Conservation (phyloP, 2,329 filamentous ascomycete species). For the Corynespora cassiicola region DNA sequence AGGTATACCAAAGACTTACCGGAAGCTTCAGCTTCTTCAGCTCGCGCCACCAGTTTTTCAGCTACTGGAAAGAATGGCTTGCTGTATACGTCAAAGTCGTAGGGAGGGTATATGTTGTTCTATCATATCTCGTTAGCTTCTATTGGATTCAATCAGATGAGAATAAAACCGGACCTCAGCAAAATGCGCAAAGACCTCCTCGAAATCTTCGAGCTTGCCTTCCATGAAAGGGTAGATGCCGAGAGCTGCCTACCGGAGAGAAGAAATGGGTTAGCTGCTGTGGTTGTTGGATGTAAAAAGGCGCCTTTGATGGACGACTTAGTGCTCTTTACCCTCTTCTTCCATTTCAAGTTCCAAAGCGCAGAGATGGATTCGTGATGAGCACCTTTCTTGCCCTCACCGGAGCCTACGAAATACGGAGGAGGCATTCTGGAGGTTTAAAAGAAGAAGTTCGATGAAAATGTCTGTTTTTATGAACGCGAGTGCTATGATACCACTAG, state of each 20-base stretch:
- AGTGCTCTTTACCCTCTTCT: conserved; percentile 59
- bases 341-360: conserved; percentile 75
- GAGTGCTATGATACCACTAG: too few species aligned
- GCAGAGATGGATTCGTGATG: conserved; percentile 50
- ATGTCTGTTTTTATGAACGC: conserved; percentile 2
- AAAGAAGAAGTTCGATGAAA: conserved; percentile 2
- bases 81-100: conserved; percentile 66
- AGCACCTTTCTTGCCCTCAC: conserved; percentile 37
- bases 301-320: conserved; percentile 1
- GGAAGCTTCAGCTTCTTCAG: conserved; percentile 54
- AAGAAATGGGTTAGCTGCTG: conserved; percentile 48
- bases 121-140: conserved; percentile 26
- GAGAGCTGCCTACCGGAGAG: conserved; percentile 43
- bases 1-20: too few species aligned
- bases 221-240: conserved; percentile 75
- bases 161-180: conserved; percentile 54
- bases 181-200: conserved; percentile 67
- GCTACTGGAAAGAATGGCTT: conserved; percentile 64
- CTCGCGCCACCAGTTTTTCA: conserved; percentile 59
- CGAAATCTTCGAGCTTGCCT: conserved; percentile 69
- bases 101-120: conserved; percentile 67
- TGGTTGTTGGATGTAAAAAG: neutral
- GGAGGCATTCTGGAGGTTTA: conserved; percentile 9
- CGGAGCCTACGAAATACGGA: conserved; percentile 26
- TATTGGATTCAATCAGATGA: neutral